Evolutionary conservation across 1,284 basidiomycete genomes (phyloP), one percentile per base, ranked within the genome.

Genomic region (Leccinum griseonigrum): DNA sequence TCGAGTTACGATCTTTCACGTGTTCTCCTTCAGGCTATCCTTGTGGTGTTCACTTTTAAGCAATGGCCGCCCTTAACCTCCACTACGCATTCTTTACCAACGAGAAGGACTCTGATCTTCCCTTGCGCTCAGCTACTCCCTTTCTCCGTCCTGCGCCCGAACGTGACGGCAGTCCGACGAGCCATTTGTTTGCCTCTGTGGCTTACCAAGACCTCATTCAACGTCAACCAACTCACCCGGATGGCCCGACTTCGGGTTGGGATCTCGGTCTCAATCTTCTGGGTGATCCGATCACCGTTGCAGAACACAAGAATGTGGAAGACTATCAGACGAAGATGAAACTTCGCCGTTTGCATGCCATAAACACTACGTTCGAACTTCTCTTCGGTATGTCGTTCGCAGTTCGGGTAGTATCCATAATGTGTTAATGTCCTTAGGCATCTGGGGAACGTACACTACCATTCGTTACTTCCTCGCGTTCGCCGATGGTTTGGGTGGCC

Each of bases 381-480:
- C 64, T 85, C 26, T 78, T 87, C 54, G 82, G 87, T 87, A 58
- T 43, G 58, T 11, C 67, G 78, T 75, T 36, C 28, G 38, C 31
- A 56, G 52, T 22, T 34, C 54, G 48, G 18, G 43, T 55, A 26
- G n/a, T 18, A 14, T 11, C 28, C 32, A 53, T 58, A 28, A 65
- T 32, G 6, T 54, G 28, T 31, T n/a, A 29, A 18, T 31, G 1
- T 50, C n/a, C 13, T 2, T 16, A 88, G 87, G 75, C 65, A 69
- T 70, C 36, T 91, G 87, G 86, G 79, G 82, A 26, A 69, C 78
- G 4, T 90, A 87, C 71, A 86, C 81, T 64, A 79, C 82, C 9
- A 71, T 84, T 58, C 85, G 87, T 55, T 91, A 90, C 70, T 85
- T 81, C 69, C 65, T 88, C 11, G 84, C 85, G 10, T 85, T 80